Evolutionary conservation across 345 rosid species (phyloP).

Genomic region (Citrus mangshanensis): DNA sequence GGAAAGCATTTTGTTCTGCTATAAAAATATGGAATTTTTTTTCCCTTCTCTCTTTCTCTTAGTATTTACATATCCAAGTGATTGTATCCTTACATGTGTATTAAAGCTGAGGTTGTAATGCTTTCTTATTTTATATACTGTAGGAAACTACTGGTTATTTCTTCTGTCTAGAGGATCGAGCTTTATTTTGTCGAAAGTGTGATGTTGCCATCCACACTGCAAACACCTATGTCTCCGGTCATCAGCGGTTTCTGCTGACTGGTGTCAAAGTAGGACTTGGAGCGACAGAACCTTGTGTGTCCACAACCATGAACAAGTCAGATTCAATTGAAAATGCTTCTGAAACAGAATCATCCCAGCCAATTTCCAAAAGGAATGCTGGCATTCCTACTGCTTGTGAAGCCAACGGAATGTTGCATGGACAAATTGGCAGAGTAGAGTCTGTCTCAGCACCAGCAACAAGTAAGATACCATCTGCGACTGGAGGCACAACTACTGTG

Average conservation of each 20-base stretch:
- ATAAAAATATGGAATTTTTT: background rate
- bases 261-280: constrained; percentile 33
- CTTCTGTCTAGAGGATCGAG: constrained; percentile 41
- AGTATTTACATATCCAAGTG: no score
- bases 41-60: no score
- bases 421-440: background rate
- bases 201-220: constrained; percentile 34
- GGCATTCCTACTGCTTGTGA: background rate
- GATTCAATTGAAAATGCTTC: background rate
- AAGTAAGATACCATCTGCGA: background rate
- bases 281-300: background rate
- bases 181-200: constrained; percentile 34
- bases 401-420: background rate
- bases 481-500: background rate
- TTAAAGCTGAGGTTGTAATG: background rate
- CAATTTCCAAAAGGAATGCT: background rate
- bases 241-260: constrained; percentile 32
- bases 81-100: background rate
- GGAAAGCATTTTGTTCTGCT: background rate
- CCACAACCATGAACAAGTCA: background rate
- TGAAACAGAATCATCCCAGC: background rate
- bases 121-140: background rate
- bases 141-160: constrained; percentile 33
- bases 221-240: constrained; percentile 10
- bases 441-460: background rate